Conservation (phyloP, 352 stramenopile genomes). For the Globisporangium perplexum region DNA sequence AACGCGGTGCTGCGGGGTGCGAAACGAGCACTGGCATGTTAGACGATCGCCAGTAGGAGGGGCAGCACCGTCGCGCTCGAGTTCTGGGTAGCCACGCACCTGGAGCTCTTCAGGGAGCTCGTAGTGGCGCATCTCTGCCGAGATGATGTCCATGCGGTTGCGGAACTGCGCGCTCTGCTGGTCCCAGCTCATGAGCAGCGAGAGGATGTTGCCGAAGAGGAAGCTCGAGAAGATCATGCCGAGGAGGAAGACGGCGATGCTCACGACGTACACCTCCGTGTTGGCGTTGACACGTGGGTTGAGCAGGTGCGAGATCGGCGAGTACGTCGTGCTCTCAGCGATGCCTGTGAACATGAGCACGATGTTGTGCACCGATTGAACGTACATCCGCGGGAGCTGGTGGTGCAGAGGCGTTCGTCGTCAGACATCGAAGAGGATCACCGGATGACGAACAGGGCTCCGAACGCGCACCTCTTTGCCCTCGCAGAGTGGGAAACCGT, state of each 20-base stretch:
- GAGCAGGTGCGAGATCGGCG: conserved; percentile 42
- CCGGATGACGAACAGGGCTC: not conserved
- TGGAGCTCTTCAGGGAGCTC: conserved; percentile 65
- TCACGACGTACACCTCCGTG: conserved; percentile 56
- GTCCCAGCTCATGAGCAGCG: conserved; percentile 76
- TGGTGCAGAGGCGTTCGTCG: not conserved
- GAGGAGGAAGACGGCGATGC: conserved; percentile 62
- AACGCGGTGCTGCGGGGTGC: conserved; percentile 47
- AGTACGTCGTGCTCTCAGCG: conserved; percentile 51
- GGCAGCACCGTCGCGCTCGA: no score
- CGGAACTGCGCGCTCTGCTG: conserved; percentile 74
- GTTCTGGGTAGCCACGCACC: conserved; percentile 16
- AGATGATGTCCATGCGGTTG: conserved; percentile 85
- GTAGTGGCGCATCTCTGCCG: conserved; percentile 77
- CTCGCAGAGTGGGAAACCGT: conserved; percentile 25
- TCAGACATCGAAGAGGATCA: not conserved
- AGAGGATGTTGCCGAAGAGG: conserved; percentile 77
- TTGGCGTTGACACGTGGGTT: conserved; percentile 35
- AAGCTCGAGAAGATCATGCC: conserved; percentile 64
- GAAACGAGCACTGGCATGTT: not conserved
- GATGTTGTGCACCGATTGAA: conserved; percentile 68
- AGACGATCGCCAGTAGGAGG: not conserved
- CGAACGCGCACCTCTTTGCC: conserved; percentile 23
- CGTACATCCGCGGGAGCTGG: conserved; percentile 58
- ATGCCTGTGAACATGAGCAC: conserved; percentile 82